Evolutionary conservation across 306 rosid species (phyloP).

Genomic region (Rosa persica): DNA sequence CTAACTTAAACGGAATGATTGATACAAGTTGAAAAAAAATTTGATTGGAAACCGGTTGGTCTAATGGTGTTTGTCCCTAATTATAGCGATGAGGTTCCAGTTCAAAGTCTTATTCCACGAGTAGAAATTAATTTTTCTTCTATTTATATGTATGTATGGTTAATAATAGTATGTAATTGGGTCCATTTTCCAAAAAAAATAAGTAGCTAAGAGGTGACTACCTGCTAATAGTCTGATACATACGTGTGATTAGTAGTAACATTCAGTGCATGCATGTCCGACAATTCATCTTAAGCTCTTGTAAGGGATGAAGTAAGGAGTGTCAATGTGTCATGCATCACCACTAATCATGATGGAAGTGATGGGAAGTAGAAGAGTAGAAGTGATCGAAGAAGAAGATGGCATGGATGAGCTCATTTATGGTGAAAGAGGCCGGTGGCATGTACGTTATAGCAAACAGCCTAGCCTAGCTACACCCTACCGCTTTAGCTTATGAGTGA

Average conservation of each 20-base stretch:
- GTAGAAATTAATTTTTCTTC: neutral
- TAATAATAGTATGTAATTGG: neutral
- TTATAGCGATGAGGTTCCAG: neutral
- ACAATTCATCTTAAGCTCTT: neutral
- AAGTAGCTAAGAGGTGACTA: too few species aligned
- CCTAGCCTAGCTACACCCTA: neutral
- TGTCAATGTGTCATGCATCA: neutral
- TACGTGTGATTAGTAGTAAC: neutral
- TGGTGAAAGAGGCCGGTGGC: neutral
- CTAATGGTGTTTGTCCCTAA: neutral
- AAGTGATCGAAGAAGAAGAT: constrained; percentile 2
- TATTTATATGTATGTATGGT: too few species aligned
- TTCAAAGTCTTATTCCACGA: neutral
- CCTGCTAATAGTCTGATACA: neutral
- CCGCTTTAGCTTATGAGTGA: neutral
- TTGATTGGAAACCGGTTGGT: too few species aligned
- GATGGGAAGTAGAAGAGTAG: constrained; percentile 5
- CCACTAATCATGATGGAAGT: neutral
- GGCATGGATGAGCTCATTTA: neutral
- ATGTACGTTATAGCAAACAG: neutral
- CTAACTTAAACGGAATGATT: too few species aligned
- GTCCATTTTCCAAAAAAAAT: neutral
- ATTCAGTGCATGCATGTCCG: neutral
- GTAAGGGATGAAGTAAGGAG: neutral
- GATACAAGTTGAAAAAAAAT: too few species aligned